Base-by-base conservation (phyloP, 2,329 filamentous ascomycete genomes). In the Zasmidium citrigriseum region DNA sequence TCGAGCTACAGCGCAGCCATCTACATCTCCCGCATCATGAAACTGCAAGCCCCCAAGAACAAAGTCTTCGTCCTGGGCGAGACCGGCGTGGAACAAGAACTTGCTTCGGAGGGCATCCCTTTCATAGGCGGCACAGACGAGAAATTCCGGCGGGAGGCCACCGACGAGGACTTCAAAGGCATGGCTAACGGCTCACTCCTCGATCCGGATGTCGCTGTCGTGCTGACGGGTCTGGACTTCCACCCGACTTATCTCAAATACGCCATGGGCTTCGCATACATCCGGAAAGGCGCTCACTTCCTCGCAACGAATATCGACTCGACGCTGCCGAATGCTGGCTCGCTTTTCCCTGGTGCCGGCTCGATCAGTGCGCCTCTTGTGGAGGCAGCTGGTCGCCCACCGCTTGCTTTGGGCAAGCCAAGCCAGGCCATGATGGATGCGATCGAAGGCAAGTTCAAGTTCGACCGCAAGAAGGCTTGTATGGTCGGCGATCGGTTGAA, bases 381-480 rank as follows among this genome's bases (percentile, higher is more conserved):
- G 54, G 89, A 89, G 63, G 78, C 79, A 3, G 78, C 77, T 18
- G 82, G 82, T 2, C 77, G 85, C 72, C 82, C 89, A 68, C 93
- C 95, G 0, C 76, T 91, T 27, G 87, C 90, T 2, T 78, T 98
- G 44, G 95, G 95, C 0, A 99, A 99, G 78, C 95, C 95, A 2
- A 96, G 91, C 73, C 92, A 96, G 79, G 93, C 93, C 3, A 99
- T 99, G 95, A 96, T 99, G 93, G 93, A 98, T 74, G 92, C 95
- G 2, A 89, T 99, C 57, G 93, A 98, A 80, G 93, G 93, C 58
- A 96, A 96, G 76, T 97, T 98, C 75, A 83, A 89, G 66, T 89
- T 99, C 54, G 88, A 98, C 73, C 85, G 93, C 38, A 85, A 82
- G 60, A 86, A 86, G 67, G 90, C 95, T 1, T 98, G 95, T 77